Evolutionary conservation across 495 filamentous ascomycete species (phyloP), one percentile per base, ranked within the genome.

Genomic region (Cetradonia linearis): DNA sequence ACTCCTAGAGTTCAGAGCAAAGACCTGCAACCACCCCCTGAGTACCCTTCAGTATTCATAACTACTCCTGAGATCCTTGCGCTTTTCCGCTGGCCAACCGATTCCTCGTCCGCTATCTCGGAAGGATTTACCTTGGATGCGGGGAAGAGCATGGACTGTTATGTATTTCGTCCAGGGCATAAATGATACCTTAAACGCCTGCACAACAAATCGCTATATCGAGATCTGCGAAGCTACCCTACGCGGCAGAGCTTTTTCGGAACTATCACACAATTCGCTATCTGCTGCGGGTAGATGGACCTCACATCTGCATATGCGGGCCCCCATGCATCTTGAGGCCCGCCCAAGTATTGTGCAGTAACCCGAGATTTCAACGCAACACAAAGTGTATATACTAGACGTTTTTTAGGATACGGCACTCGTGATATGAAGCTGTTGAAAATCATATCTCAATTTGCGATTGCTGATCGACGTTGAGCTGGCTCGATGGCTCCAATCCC

Each of bases 401-500:
- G 2, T 6, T n/a, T 54, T 34, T 54, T 54, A n/a, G 30, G 50
- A 23, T 14, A 54, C 20, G 0, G 34, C 40, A 33, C 38, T 56
- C 34, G 54, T 56, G 54, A 56, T 34, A 56, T 56, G 54, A 56
- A 56, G 34, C 11, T 16, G 54, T 56, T 30, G 23, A 38, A 25
- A 27, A 37, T n/a, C 2, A 14, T 34, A 31, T 54, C 16, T 34
- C 18, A 54, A 28, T 31, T 30, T 38, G 54, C 54, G 16, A 16
- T 56, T 56, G 34, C 54, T 56, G 3, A 18, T 14, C 54, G 34
- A 23, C 23, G 4, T 40, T 56, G 50, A 54, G 3, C 54, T 25
- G 23, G 25, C 28, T 50, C 56, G 37, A 67, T 67, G 65, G 63
- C 65, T 55, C 63, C 63, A 49, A 56, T 55, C 40, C 59, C 70